phyloP scores from a whole-genome alignment of 2,329 filamentous ascomycete genomes.

The Penicillium sp. region DNA sequence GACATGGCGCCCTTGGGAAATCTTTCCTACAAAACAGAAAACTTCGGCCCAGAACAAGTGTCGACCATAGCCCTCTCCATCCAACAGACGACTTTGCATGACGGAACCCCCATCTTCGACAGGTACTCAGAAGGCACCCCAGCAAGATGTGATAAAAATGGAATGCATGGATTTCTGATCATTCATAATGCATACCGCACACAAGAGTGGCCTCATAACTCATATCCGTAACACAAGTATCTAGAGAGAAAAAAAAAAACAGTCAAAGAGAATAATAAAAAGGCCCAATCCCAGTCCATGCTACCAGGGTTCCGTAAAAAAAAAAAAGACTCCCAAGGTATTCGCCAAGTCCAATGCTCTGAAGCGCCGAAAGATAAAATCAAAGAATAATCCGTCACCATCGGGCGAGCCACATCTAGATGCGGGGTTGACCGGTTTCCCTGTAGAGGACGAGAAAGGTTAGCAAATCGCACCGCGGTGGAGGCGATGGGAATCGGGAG shows the following conservation, averaged over 20 bases:
- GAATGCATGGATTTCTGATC: no score
- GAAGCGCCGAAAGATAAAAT: conserved; percentile 7
- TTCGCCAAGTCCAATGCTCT: conserved; percentile 30
- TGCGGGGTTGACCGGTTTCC: conserved; percentile 25
- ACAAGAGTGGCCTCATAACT: no score
- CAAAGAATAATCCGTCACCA: conserved; percentile 6
- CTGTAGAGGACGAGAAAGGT: conserved; percentile 15
- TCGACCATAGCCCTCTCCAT: no score
- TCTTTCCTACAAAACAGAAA: no score
- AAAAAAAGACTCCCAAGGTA: conserved; percentile 19
- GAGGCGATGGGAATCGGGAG: neutral
- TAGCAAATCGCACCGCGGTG: conserved; percentile 2
- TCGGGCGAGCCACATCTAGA: conserved; percentile 16
- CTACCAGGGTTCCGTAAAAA: conserved; percentile 13
- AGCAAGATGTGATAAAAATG: no score
- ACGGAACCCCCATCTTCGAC: no score
- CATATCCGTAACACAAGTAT: no score
- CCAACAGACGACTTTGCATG: no score
- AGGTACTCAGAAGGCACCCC: no score
- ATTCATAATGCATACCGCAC: no score
- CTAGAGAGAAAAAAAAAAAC: conserved; percentile 6
- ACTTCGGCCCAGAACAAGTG: no score
- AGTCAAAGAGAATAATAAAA: conserved; percentile 13
- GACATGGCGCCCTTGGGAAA: no score
- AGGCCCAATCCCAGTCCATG: conserved; percentile 9